phyloP scores from a whole-genome alignment of 179 eudicot genomes.

The Vitellaria paradoxa region DNA sequence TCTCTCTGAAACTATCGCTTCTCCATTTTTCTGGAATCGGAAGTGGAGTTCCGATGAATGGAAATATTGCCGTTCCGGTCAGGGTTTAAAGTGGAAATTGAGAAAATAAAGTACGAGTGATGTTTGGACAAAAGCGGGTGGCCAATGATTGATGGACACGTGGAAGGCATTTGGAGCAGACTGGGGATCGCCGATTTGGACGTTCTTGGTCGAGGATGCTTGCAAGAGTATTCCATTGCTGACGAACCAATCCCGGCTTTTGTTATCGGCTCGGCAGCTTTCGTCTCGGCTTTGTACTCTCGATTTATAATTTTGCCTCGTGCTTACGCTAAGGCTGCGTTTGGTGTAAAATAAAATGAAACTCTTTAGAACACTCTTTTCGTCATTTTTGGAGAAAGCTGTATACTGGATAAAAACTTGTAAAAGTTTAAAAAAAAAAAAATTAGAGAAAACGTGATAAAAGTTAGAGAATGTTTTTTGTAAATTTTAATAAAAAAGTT shows the following conservation, averaged over 20 bases:
- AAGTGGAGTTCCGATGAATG: not conserved
- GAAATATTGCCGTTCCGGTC: slow-evolving; percentile 8
- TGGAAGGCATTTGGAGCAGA: not conserved
- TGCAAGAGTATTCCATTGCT: not conserved
- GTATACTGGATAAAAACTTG: no score
- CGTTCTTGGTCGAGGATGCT: slow-evolving; percentile 15
- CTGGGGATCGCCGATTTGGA: slow-evolving; percentile 9
- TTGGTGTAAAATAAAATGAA: no score
- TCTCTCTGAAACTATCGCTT: no score
- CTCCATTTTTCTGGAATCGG: not conserved
- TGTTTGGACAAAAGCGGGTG: not conserved
- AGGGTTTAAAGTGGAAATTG: slow-evolving; percentile 2
- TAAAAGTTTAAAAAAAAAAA: no score
- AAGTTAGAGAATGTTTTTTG: no score
- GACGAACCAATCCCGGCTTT: not conserved
- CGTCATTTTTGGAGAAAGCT: no score
- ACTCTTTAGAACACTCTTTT: no score
- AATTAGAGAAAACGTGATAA: no score
- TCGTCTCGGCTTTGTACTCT: not conserved
- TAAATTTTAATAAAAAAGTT: no score
- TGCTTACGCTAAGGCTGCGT: no score
- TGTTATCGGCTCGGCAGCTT: not conserved
- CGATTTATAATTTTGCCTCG: no score
- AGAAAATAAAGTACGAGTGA: not conserved
- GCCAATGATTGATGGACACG: not conserved